Evolutionary conservation across 1,284 basidiomycete species (phyloP).

Genomic region (Ustilago lituana): DNA sequence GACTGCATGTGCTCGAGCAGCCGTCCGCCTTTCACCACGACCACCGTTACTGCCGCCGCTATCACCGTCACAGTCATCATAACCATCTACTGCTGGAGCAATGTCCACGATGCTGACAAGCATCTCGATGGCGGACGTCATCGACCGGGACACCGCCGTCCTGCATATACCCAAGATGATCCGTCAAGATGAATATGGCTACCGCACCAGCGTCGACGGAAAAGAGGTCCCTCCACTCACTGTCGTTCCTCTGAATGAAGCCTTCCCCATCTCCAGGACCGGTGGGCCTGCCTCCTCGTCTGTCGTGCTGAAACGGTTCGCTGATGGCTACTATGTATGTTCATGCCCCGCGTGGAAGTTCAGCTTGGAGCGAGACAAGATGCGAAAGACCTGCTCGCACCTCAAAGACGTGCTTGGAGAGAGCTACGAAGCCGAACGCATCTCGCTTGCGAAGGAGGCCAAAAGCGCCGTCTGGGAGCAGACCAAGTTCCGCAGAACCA

Average conservation of each 20-base stretch:
- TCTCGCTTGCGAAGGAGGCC: constrained; percentile 21
- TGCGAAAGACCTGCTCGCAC: constrained; percentile 75
- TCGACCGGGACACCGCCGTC: constrained; percentile 34
- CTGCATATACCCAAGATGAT: constrained; percentile 49
- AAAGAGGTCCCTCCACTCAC: constrained; percentile 32
- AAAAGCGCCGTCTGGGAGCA: constrained; percentile 40
- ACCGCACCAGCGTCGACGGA: constrained; percentile 33
- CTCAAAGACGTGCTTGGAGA: constrained; percentile 73
- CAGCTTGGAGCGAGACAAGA: constrained; percentile 70
- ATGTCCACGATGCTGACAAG: constrained; percentile 28
- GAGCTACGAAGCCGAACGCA: constrained; percentile 70
- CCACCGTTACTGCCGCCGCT: too few species aligned
- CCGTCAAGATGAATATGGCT: constrained; percentile 41
- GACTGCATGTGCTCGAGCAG: too few species aligned
- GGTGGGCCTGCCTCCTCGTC: constrained; percentile 7
- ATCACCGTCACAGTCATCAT: too few species aligned
- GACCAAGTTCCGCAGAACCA: constrained; percentile 25
- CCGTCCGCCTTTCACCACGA: too few species aligned
- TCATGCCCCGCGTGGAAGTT: constrained; percentile 69
- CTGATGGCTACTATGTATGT: constrained; percentile 70
- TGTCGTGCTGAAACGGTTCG: constrained; percentile 30
- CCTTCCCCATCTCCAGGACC: constrained; percentile 18
- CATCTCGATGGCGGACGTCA: constrained; percentile 42
- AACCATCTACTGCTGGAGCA: too few species aligned
- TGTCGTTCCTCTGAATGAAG: constrained; percentile 19